Percentiles rank a stretch among this genome's conserved stretches.
Conservation (phyloP, 2,329 filamentous ascomycete species). For the Eutypa lata region DNA sequence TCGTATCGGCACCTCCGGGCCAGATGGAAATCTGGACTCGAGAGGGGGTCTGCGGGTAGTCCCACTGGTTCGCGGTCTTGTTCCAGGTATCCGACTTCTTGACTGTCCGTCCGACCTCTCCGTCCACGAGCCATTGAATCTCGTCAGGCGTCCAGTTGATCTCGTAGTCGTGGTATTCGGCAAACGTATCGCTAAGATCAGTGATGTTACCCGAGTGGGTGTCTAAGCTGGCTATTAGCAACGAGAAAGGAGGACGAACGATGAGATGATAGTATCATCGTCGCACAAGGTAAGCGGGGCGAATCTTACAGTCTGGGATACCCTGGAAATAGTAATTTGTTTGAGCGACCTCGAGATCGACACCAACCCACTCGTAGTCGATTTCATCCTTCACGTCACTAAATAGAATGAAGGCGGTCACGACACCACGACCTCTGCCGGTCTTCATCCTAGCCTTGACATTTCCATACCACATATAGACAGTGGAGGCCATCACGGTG, state of each 20-base stretch:
- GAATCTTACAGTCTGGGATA: conserved; percentile 75
- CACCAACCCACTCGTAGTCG: conserved; percentile 91
- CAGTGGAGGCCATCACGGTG: conserved; percentile 77
- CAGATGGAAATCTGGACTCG: conserved; percentile 93
- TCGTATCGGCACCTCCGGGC: conserved; percentile 80
- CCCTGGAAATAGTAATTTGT: conserved; percentile 98
- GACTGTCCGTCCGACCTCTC: conserved; percentile 69
- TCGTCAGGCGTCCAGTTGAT: conserved; percentile 87
- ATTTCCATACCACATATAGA: conserved; percentile 97
- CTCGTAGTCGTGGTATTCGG: conserved; percentile 83
- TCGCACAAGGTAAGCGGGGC: too few species aligned
- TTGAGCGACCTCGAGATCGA: conserved; percentile 73
- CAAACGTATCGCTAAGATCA: conserved; percentile 63
- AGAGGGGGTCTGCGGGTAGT: conserved; percentile 87
- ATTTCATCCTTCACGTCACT: conserved; percentile 98
- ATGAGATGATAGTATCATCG: conserved; percentile 16
- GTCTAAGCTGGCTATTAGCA: conserved; percentile 48
- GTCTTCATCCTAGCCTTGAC: conserved; percentile 84
- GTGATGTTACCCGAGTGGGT: conserved; percentile 71
- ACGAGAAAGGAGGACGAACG: conserved; percentile 1
- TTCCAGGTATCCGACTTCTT: conserved; percentile 84
- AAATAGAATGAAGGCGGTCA: conserved; percentile 95
- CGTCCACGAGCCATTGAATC: conserved; percentile 86
- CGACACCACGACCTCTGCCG: conserved; percentile 78
- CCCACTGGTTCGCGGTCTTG: conserved; percentile 72